These are phyloP conservation scores for Fusarium sublunatum DNA, from an alignment of 2,329 filamentous ascomycete species.

Conservation along the genomic window DNA sequence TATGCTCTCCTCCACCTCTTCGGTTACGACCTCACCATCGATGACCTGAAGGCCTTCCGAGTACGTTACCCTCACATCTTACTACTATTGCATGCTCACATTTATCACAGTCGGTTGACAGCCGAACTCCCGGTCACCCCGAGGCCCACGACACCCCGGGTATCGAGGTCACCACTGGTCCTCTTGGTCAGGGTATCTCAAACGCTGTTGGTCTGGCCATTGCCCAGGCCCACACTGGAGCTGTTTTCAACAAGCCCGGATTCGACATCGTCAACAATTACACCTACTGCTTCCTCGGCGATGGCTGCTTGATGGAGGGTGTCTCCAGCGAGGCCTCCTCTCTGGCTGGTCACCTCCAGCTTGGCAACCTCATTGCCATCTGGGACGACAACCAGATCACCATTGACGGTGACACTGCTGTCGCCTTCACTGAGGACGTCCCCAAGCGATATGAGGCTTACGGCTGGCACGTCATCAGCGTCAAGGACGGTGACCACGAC, in stretches of 20 bases:
- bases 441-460: constrained; percentile 94
- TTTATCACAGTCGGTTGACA: constrained; percentile 61
- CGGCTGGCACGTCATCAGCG: constrained; percentile 90
- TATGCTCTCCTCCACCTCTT: constrained; percentile 98
- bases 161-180: constrained; percentile 97
- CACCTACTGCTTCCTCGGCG: constrained; percentile 96
- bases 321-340: constrained; percentile 93
- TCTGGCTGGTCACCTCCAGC: constrained; percentile 93
- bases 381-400: constrained; percentile 99
- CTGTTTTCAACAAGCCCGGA: constrained; percentile 95
- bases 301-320: constrained; percentile 99
- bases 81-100: constrained; percentile 15
- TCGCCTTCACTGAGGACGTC: constrained; percentile 97
- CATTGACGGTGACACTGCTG: constrained; percentile 93
- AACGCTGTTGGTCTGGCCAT: constrained; percentile 99
- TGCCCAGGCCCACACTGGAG: constrained; percentile 90
- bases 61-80: constrained; percentile 66
- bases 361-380: constrained; percentile 96
- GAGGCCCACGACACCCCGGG: constrained; percentile 97
- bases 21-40: constrained; percentile 85
- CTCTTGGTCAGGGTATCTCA: constrained; percentile 95
- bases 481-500: constrained; percentile 90
- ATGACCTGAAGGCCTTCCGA: constrained; percentile 96
- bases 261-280: constrained; percentile 95
- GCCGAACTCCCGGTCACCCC: constrained; percentile 94